Conservation (phyloP, 441 rosid genomes). For the Gossypium aridum region DNA sequence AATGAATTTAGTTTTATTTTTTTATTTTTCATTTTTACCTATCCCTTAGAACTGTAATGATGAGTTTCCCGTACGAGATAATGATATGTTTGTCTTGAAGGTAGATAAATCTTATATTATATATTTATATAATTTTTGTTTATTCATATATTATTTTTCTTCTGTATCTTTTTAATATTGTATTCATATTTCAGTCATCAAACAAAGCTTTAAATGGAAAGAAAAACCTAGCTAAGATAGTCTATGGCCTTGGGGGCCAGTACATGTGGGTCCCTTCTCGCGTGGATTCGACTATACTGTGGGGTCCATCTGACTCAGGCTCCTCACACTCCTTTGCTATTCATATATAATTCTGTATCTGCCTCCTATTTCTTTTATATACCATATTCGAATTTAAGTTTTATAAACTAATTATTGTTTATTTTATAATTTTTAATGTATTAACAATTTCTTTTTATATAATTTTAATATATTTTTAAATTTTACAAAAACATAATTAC, state of each 20-base stretch:
- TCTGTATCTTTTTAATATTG: background rate
- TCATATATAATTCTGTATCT: background rate
- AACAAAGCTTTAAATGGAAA: background rate
- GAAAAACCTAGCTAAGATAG: background rate
- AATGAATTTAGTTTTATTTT: background rate
- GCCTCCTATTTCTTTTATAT: no score
- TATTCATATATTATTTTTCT: background rate
- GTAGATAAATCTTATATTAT: background rate
- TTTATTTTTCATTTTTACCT: background rate
- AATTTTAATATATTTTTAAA: no score
- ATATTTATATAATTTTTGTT: background rate
- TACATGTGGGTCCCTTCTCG: constrained; percentile 25
- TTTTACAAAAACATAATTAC: no score
- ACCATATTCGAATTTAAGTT: no score
- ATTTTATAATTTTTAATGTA: no score
- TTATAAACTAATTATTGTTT: no score
- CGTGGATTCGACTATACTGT: constrained; percentile 38
- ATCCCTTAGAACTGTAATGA: constrained; percentile 12
- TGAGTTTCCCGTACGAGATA: constrained; percentile 27
- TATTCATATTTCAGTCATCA: background rate
- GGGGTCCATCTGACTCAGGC: constrained; percentile 3
- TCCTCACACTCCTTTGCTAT: constrained; percentile 10
- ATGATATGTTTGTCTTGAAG: constrained; percentile 26
- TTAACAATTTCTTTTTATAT: no score
- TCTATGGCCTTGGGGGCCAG: background rate